These are phyloP conservation scores for Persicaria tinctoria DNA, from an alignment of 148 eudicot genomes.

Conservation along the genomic window DNA sequence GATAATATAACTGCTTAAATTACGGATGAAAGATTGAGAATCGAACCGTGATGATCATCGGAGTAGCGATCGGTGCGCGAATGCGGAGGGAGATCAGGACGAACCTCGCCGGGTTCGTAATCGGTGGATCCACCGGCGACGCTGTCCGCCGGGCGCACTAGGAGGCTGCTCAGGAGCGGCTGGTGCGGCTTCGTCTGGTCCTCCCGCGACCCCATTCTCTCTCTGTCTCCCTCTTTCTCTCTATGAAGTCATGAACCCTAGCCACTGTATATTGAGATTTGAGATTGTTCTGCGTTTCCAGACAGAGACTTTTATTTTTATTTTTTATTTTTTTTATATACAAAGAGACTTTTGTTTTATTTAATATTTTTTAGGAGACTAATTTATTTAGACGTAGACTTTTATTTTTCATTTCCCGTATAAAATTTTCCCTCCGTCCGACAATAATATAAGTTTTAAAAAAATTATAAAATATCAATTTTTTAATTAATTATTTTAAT, in stretches of 20 bases:
- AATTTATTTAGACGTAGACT: neutral
- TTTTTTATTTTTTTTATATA: neutral
- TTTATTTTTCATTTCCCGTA: neutral
- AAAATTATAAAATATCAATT: no score
- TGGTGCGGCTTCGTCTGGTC: slow-evolving; percentile 63
- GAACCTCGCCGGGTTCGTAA: slow-evolving; percentile 91
- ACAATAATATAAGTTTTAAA: no score
- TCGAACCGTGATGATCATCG: slow-evolving; percentile 46
- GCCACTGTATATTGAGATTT: neutral
- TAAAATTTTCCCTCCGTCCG: no score
- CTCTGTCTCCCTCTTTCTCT: slow-evolving; percentile 13
- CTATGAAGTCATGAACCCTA: slow-evolving; percentile 6
- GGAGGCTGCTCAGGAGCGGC: slow-evolving; percentile 85
- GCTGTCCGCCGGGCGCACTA: slow-evolving; percentile 65
- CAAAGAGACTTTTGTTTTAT: neutral
- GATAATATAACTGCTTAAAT: neutral
- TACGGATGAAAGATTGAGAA: neutral
- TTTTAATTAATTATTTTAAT: no score
- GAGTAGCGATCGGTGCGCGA: slow-evolving; percentile 59
- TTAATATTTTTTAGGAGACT: neutral
- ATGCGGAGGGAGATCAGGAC: slow-evolving; percentile 56
- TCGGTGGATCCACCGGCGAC: slow-evolving; percentile 46
- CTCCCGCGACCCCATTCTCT: slow-evolving; percentile 61
- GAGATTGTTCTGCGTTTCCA: neutral
- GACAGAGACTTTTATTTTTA: neutral